Conservation (phyloP, 2,329 filamentous ascomycete genomes). For the Hypomyces perniciosus region DNA sequence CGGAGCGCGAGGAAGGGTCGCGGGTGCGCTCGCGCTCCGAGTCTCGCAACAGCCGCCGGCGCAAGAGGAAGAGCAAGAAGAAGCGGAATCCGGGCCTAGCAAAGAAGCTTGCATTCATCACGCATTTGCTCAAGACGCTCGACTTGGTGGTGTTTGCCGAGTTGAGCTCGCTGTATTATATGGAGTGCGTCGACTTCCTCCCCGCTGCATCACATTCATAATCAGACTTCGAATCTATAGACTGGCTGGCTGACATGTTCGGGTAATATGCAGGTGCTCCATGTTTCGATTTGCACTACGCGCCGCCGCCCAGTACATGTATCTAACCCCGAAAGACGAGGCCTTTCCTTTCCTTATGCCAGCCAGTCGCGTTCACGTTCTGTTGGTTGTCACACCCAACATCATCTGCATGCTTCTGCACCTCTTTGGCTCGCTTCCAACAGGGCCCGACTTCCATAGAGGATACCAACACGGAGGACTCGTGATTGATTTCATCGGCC, state of each 20-base stretch:
- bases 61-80: slow-evolving; percentile 32
- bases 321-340: slow-evolving; percentile 57
- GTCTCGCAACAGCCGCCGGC: slow-evolving; percentile 24
- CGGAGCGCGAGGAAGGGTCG: slow-evolving; percentile 13
- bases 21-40: slow-evolving; percentile 14
- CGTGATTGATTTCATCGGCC: slow-evolving; percentile 62
- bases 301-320: slow-evolving; percentile 53
- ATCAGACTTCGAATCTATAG: neutral
- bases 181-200: slow-evolving; percentile 48
- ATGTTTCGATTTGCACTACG: slow-evolving; percentile 57
- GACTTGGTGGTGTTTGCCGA: slow-evolving; percentile 60
- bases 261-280: slow-evolving; percentile 47
- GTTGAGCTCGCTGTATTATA: slow-evolving; percentile 61
- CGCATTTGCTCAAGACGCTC: slow-evolving; percentile 53
- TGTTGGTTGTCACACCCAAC: slow-evolving; percentile 54
- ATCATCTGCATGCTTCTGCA: slow-evolving; percentile 56
- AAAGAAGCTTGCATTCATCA: slow-evolving; percentile 57
- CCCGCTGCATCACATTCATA: neutral
- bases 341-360: slow-evolving; percentile 49
- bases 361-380: slow-evolving; percentile 50
- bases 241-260: neutral
- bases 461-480: slow-evolving; percentile 64
- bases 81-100: slow-evolving; percentile 38
- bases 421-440: slow-evolving; percentile 47
- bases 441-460: slow-evolving; percentile 53